These are phyloP conservation scores for Trebouxia sp. DNA, from an alignment of 139 green algal genomes.

Conservation along the genomic window DNA sequence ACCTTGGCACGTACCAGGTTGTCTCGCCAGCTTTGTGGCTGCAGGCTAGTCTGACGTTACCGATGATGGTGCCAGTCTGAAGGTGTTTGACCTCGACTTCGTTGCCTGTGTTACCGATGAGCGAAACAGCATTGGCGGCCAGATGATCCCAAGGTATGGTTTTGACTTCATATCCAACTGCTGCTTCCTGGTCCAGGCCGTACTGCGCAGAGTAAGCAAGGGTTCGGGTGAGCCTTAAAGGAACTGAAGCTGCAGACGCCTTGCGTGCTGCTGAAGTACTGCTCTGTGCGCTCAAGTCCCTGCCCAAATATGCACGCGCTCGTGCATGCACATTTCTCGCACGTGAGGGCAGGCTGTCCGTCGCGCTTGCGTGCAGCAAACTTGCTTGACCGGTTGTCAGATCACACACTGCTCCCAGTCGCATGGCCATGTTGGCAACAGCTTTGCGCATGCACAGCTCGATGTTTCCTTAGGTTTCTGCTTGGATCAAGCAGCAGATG, in stretches of 20 bases:
- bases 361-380: neutral
- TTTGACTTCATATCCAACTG: neutral
- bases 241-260: too few relatives aligned
- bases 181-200: too few relatives aligned
- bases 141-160: neutral
- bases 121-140: conserved; percentile 14
- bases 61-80: neutral
- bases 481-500: too few relatives aligned
- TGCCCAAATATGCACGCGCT: neutral
- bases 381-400: neutral
- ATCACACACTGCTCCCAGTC: neutral
- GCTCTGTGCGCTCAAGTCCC: too few relatives aligned
- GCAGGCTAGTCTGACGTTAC: neutral
- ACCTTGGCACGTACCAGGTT: neutral
- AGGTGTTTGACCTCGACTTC: conserved; percentile 6
- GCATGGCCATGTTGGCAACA: neutral
- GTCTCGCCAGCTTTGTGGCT: conserved; percentile 22
- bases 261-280: too few relatives aligned
- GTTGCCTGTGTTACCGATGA: conserved; percentile 2
- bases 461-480: too few relatives aligned
- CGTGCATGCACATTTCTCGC: neutral
- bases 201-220: neutral
- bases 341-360: neutral
- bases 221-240: neutral
- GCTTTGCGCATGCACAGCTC: neutral